These are phyloP conservation scores for Podosphaera fusca DNA, from an alignment of 2,329 filamentous ascomycete genomes.

Conservation along the genomic window DNA sequence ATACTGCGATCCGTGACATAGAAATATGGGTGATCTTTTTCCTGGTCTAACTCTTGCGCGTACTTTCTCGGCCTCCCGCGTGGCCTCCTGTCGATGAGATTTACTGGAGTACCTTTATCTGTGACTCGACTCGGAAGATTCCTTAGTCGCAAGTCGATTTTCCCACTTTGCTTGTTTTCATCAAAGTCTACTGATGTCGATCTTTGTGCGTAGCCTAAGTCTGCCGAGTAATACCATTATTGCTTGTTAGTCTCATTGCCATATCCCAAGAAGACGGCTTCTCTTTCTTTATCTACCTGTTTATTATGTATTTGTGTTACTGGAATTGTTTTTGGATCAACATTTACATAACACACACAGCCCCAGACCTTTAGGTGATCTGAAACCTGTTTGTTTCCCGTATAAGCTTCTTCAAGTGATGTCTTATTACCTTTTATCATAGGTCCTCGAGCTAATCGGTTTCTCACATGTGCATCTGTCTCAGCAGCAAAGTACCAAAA, in stretches of 20 bases:
- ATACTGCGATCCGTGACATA: too few relatives aligned
- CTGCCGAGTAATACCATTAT: background rate
- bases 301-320: background rate
- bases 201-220: background rate
- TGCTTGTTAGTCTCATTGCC: background rate
- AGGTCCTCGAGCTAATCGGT: background rate
- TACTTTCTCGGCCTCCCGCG: background rate
- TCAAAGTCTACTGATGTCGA: background rate
- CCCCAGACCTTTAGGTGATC: background rate
- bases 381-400: background rate
- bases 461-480: background rate
- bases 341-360: background rate
- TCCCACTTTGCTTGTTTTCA: background rate
- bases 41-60: background rate
- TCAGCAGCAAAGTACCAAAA: slow-evolving; percentile 1
- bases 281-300: background rate
- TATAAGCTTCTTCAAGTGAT: background rate
- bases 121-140: background rate
- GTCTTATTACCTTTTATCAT: background rate
- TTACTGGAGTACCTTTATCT: background rate
- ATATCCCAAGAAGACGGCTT: background rate
- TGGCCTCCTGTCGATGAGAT: background rate
- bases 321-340: background rate
- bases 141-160: background rate
- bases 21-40: background rate